Evolutionary conservation across 768 basidiomycete genomes (phyloP), one percentile per base, ranked within the genome.

Genomic region (Bullera alba): DNA sequence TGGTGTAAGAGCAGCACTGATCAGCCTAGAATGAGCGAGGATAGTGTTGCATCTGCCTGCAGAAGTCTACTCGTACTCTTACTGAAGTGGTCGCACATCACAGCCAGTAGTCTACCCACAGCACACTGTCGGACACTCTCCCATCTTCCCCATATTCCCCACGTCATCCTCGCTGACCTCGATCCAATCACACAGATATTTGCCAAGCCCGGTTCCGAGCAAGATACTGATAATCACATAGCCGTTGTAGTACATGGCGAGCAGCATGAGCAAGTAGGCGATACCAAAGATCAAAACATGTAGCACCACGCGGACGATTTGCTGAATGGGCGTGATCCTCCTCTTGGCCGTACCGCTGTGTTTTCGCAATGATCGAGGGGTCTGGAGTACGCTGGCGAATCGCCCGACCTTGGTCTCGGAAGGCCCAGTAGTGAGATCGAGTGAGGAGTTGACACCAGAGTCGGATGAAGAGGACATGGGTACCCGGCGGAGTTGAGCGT

Each of bases 191-290:
- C 58, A 63, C 17, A 60, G 50, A 47, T 57, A 63, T 25, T 60
- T 57, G 16, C 61, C 61, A 27, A 63, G 37, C 19, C 53, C 56
- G 35, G 55, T 37, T 12, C 66, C 59, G 15, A 68, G 45, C 23
- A 67, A 53, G 41, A 73, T 70, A 2, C 56, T 57, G 38, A 73
- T 38, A 43, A 73, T 60, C 36, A 73, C 46, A 29, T 57, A 67
- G 21, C 68, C 68, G 49, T 71, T 71, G 58, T 54, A 70, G 42
- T 56, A 64, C 70, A 70, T 71, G 22, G 51, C 63, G 15, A 66
- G 50, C 28, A 63, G 37, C 53, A 61, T 56, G 38, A 60, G 29
- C 14, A 60, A 32, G 28, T 61, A 60, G 4, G 58, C 56, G 39
- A 56, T 29, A 3, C 60, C 56, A 42, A 56, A 55, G 23, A 45